phyloP scores from a whole-genome alignment of 2,329 filamentous ascomycete genomes.

The Talaromyces verruculosus region DNA sequence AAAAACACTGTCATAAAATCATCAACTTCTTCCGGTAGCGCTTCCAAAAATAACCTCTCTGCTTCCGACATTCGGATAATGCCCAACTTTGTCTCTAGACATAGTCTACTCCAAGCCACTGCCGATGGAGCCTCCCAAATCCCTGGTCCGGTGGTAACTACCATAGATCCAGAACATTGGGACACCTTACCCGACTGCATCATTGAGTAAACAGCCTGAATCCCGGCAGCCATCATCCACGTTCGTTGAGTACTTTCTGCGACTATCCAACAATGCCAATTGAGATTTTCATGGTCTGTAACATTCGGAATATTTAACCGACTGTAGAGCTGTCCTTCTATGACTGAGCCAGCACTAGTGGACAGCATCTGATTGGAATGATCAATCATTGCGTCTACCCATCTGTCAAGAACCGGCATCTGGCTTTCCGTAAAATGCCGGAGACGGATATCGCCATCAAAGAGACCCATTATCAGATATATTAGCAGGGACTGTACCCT shows the following conservation, averaged over 20 bases:
- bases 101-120: constrained; percentile 6
- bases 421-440: constrained; percentile 7
- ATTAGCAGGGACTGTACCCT: constrained; percentile 8
- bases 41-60: constrained; percentile 10
- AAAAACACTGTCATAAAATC: constrained; percentile 9
- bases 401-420: constrained; percentile 1
- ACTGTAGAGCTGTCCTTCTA: background rate
- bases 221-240: constrained; percentile 10
- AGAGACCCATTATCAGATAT: background rate
- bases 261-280: constrained; percentile 14
- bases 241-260: constrained; percentile 13
- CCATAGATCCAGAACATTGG: background rate
- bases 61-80: constrained; percentile 3
- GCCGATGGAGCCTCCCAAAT: constrained; percentile 10
- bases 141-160: background rate
- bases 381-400: constrained; percentile 6
- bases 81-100: background rate
- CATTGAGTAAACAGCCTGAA: constrained; percentile 9
- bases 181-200: background rate
- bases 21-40: constrained; percentile 5
- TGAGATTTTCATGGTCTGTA: background rate
- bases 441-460: constrained; percentile 8
- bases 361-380: background rate
- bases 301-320: background rate
- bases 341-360: background rate